These are phyloP conservation scores for Penicillium corylophilum DNA, from an alignment of 2,329 filamentous ascomycete genomes.

Conservation along the genomic window DNA sequence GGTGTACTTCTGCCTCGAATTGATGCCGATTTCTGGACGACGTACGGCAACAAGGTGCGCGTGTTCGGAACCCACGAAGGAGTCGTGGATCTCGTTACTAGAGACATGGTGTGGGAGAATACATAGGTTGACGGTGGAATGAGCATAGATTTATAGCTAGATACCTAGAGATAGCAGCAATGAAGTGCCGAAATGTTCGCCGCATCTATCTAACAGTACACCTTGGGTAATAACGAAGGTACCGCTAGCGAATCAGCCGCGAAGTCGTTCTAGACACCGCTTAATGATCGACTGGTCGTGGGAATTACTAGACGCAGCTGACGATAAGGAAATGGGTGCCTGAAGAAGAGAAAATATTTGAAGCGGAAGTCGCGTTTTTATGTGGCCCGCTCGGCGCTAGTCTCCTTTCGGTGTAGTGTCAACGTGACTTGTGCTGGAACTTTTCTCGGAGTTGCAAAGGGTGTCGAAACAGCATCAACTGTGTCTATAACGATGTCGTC, in stretches of 20 bases:
- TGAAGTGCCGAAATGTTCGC: slow-evolving; percentile 60
- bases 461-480: slow-evolving; percentile 17
- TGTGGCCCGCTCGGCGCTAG: slow-evolving; percentile 27
- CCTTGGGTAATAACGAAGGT: slow-evolving; percentile 71
- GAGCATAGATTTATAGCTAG: no score
- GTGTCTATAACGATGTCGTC: slow-evolving; percentile 31
- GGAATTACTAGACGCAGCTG: slow-evolving; percentile 65
- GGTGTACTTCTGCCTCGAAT: slow-evolving; percentile 54
- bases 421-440: slow-evolving; percentile 38
- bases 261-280: slow-evolving; percentile 76
- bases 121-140: no score
- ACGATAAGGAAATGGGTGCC: slow-evolving; percentile 93
- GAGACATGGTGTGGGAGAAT: no score
- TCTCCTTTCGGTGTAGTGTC: slow-evolving; percentile 27
- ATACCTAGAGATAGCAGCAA: not conserved
- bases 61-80: slow-evolving; percentile 61
- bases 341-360: slow-evolving; percentile 47
- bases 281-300: slow-evolving; percentile 89
- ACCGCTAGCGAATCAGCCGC: slow-evolving; percentile 98
- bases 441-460: slow-evolving; percentile 34
- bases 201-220: slow-evolving; percentile 96
- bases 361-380: slow-evolving; percentile 22
- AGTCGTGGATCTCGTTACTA: slow-evolving; percentile 33
- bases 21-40: slow-evolving; percentile 54
- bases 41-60: slow-evolving; percentile 59